Evolutionary conservation across 2,329 filamentous ascomycete species (phyloP).

Genomic region (Fusarium piperis): DNA sequence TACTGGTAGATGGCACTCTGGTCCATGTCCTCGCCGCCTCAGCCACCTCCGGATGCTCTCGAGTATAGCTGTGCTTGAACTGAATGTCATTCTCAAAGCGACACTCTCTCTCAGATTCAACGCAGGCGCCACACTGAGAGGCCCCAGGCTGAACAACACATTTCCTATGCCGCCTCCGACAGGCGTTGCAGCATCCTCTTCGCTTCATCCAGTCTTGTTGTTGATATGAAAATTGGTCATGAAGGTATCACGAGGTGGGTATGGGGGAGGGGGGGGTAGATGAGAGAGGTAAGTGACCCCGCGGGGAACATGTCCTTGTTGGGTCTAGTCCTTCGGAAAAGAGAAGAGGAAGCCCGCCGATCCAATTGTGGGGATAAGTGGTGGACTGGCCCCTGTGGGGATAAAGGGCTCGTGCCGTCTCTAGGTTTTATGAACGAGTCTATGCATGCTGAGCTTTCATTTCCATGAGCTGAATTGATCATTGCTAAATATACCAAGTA

Average conservation of each 20-base stretch:
- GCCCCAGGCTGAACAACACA: constrained; percentile 16
- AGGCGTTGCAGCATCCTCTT: constrained; percentile 15
- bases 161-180: constrained; percentile 17
- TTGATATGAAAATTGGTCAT: background rate
- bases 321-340: background rate
- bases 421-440: background rate
- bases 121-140: constrained; percentile 10
- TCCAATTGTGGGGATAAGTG: background rate
- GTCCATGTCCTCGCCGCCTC: background rate
- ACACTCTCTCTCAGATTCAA: constrained; percentile 13
- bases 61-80: constrained; percentile 18
- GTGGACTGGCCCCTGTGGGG: background rate
- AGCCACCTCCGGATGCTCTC: background rate
- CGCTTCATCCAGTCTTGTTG: constrained; percentile 16
- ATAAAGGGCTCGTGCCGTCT: background rate
- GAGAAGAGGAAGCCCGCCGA: background rate
- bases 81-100: constrained; percentile 21
- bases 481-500: too few relatives aligned
- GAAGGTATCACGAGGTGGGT: background rate
- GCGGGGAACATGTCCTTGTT: background rate
- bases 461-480: background rate
- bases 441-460: background rate
- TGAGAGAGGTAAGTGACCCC: constrained; percentile 1
- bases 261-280: background rate
- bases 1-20: background rate